Percentiles rank a stretch among this genome's conserved stretches.
phyloP scores from a whole-genome alignment of 2,329 filamentous ascomycete genomes.

The Pseudogymnoascus sp. region DNA sequence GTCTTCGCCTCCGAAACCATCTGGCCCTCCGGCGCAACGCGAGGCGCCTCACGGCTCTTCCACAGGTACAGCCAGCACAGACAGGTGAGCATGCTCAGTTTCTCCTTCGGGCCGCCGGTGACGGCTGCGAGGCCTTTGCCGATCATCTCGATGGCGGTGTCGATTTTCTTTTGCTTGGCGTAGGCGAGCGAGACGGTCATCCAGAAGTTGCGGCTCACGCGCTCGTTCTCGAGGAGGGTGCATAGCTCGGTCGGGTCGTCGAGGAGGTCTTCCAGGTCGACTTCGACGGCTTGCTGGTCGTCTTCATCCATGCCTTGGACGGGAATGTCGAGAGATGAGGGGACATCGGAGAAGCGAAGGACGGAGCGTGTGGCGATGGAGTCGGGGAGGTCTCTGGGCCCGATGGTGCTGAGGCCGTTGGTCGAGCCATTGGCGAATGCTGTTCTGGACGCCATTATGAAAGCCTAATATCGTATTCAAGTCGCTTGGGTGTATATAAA shows the following conservation, averaged over 20 bases:
- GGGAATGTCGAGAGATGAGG: slow-evolving; percentile 56
- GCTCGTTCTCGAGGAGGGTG: slow-evolving; percentile 88
- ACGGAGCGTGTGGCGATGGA: slow-evolving; percentile 2
- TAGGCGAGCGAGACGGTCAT: slow-evolving; percentile 97
- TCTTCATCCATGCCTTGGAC: slow-evolving; percentile 52
- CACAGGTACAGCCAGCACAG: slow-evolving; percentile 64
- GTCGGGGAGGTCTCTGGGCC: slow-evolving; percentile 1
- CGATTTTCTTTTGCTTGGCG: slow-evolving; percentile 88
- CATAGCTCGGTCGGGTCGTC: slow-evolving; percentile 95
- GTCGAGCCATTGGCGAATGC: not conserved
- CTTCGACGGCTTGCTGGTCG: slow-evolving; percentile 69
- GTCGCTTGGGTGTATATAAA: slow-evolving; percentile 1
- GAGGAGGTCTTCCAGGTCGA: slow-evolving; percentile 81
- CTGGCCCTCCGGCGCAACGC: slow-evolving; percentile 55
- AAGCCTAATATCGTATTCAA: not conserved
- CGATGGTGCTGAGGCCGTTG: slow-evolving; percentile 3
- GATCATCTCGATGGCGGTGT: slow-evolving; percentile 68
- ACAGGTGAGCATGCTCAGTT: slow-evolving; percentile 55
- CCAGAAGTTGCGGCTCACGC: slow-evolving; percentile 87
- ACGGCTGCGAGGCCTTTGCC: slow-evolving; percentile 56
- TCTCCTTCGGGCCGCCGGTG: slow-evolving; percentile 53
- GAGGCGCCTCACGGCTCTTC: slow-evolving; percentile 60
- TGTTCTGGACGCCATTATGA: not conserved
- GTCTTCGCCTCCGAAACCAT: slow-evolving; percentile 67
- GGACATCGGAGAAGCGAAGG: slow-evolving; percentile 53